Base-by-base conservation (phyloP, 2,329 filamentous ascomycete species). In the Neodidymelliopsis sp. region DNA sequence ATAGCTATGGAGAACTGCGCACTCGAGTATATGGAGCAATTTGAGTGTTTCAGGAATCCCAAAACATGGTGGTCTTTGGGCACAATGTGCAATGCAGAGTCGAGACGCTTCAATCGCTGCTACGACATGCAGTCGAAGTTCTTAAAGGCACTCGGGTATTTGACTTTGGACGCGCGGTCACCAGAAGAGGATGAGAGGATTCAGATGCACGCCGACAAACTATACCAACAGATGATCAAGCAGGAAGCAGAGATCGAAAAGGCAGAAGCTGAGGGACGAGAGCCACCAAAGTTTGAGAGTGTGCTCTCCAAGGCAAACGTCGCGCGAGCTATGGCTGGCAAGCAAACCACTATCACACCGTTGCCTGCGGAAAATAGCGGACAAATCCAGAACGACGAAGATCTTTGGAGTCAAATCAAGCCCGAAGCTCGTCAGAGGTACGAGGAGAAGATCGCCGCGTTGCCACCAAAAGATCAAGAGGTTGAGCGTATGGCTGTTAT, bases 1-100 rank as follows among this genome's bases (percentile, higher is more conserved):
- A 89, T 91, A 1, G 92, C 93, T 8, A 79, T 96, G 66, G 94
- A 99, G 76, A 99, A 97, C 72, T 99, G 94, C 74, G 88, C 91
- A 1, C 73, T 92, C 53, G 90, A 96, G 70, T 91, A 97, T 76
- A 81, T 90, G 68, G 87, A 87, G 49, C 87, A 95, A 79, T 85
- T 87, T 52, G 81, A 88, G 36, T 99, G 94, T 79, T 94, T 94
- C 80, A 82, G 83, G 63, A 79, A 81, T 44, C 92, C 92, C 20
- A 51, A 56, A 25, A 81, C 79, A 38, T 84, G 84, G 78, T 74
- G 77, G 64, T 84, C 88, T 58, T 82, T 84, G 59, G 76, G 93
- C 73, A 91, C 87, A 27, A 83, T 97, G 84, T 99, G 94, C 71
- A 81, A 86, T 29, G 80, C 84, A 45, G 86, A 96, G 77, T 89